Evolutionary conservation across 805 yeast genomes (phyloP).

Genomic region (Wickerhamomyces strasburgensis): DNA sequence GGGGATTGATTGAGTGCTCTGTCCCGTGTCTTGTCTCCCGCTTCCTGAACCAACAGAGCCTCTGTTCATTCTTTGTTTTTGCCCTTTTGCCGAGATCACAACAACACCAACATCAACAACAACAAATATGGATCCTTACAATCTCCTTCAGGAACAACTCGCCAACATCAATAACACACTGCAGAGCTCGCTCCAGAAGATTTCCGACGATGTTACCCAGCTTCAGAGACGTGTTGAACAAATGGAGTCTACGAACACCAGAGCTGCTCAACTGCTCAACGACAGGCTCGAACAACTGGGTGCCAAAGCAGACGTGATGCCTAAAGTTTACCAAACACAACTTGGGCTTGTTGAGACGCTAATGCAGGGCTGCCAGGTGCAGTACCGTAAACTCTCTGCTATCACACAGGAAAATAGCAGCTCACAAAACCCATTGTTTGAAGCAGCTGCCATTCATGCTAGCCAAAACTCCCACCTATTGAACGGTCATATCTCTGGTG

Average conservation of each 20-base stretch:
- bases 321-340: conserved; percentile 20
- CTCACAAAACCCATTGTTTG: conserved; percentile 2
- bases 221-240: conserved; percentile 18
- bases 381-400: conserved; percentile 13
- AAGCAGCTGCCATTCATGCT: too few species aligned
- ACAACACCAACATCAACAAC: too few species aligned
- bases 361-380: conserved; percentile 17
- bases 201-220: conserved; percentile 17
- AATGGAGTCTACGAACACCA: conserved; percentile 11
- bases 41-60: too few species aligned
- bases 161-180: conserved; percentile 16
- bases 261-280: conserved; percentile 5
- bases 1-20: too few species aligned
- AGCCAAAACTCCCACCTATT: background rate
- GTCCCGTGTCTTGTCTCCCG: too few species aligned
- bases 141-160: conserved; percentile 23
- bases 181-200: conserved; percentile 14
- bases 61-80: too few species aligned
- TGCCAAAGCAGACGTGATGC: conserved; percentile 12
- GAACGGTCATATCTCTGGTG: background rate
- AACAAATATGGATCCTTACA: conserved; percentile 22
- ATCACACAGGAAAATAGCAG: conserved; percentile 7
- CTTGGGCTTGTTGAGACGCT: conserved; percentile 15
- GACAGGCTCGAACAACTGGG: conserved; percentile 11
- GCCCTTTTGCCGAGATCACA: too few species aligned